Conservation (phyloP, 192 early-diverging fungal genomes). For the Coemansia sp. region DNA sequence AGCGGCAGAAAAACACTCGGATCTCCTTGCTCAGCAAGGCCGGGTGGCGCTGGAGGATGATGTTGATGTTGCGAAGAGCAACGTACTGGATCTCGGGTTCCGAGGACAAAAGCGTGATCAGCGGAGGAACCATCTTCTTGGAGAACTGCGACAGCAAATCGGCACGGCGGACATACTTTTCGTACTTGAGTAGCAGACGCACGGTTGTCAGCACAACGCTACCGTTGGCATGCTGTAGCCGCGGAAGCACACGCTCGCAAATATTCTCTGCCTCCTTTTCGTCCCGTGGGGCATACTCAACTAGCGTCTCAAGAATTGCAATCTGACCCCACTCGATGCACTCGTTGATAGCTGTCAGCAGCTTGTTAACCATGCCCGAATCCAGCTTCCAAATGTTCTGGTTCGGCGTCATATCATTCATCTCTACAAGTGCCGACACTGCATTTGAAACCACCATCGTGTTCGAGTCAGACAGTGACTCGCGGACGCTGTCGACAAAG, state of each 20-base stretch:
- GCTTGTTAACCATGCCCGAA: conserved; percentile 64
- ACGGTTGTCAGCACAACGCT: conserved; percentile 92
- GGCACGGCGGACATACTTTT: conserved; percentile 62
- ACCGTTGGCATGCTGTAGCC: conserved; percentile 95
- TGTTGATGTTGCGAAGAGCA: conserved; percentile 92
- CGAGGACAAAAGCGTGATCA: conserved; percentile 86
- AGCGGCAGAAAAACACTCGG: conserved; percentile 96
- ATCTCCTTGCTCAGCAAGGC: conserved; percentile 89
- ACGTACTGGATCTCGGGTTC: conserved; percentile 97
- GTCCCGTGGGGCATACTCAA: conserved; percentile 71
- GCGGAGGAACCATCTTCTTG: conserved; percentile 91
- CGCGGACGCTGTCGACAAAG: conserved; percentile 79
- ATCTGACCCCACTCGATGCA: conserved; percentile 99
- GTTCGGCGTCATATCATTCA: conserved; percentile 69
- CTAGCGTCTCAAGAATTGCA: conserved; percentile 83
- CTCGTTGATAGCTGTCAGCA: conserved; percentile 94
- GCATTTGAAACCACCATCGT: conserved; percentile 98
- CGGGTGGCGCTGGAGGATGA: conserved; percentile 87
- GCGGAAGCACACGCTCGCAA: conserved; percentile 86
- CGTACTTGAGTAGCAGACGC: conserved; percentile 57
- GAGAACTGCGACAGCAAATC: conserved; percentile 70
- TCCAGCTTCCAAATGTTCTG: conserved; percentile 79
- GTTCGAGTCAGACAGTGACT: conserved; percentile 90
- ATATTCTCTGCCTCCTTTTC: conserved; percentile 83
- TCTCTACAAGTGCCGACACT: conserved; percentile 88